Conservation (phyloP, 1,284 basidiomycete species). For the Trametes hirsuta region DNA sequence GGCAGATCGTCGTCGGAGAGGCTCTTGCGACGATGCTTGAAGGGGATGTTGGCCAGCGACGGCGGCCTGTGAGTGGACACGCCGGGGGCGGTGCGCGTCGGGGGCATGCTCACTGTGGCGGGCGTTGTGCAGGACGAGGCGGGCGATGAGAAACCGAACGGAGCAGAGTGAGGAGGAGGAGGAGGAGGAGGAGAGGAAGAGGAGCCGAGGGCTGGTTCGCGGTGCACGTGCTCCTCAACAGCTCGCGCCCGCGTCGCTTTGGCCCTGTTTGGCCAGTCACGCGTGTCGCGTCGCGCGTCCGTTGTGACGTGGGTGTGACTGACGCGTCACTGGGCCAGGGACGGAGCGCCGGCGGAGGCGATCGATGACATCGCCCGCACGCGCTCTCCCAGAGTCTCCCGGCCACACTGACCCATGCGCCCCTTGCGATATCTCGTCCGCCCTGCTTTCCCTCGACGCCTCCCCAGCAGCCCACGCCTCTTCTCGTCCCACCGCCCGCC, state of each 20-base stretch:
- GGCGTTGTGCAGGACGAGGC: constrained; percentile 4
- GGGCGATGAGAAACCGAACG: not conserved
- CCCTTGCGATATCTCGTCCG: not conserved
- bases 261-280: constrained; percentile 21
- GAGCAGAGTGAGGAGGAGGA: not conserved
- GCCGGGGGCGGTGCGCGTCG: constrained; percentile 13
- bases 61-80: constrained; percentile 7
- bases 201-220: constrained; percentile 16
- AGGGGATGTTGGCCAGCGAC: constrained; percentile 20
- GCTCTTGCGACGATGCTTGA: constrained; percentile 30
- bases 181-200: not conserved
- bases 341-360: constrained; percentile 16
- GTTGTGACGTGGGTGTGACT: constrained; percentile 10
- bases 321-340: not conserved
- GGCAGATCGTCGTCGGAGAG: constrained; percentile 24
- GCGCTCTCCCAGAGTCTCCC: not conserved
- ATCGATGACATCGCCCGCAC: not conserved
- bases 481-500: constrained; percentile 8
- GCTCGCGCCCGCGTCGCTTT: constrained; percentile 29
- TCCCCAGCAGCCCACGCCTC: not conserved
- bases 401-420: not conserved
- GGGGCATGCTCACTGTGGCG: constrained; percentile 13
- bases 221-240: constrained; percentile 25
- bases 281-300: constrained; percentile 21
- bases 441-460: not conserved